Base-by-base conservation (phyloP, 306 rosid species). In the Clitoria ternatea region DNA sequence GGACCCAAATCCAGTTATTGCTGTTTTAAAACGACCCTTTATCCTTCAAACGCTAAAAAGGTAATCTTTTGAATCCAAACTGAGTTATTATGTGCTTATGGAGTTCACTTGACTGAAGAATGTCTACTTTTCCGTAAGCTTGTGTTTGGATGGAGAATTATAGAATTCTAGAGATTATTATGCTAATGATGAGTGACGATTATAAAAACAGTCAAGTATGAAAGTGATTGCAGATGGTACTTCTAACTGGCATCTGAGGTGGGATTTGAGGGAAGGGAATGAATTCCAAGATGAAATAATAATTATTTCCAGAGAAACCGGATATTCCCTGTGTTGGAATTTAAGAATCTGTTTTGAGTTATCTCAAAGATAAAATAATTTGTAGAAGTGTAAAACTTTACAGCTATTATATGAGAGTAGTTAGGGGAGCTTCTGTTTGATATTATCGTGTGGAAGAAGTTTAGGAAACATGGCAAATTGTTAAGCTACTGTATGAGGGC, bases 1-100 rank as follows among this genome's bases (percentile, higher is more conserved):
- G 74, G 73, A 72, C 78, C 76, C 87, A 5, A 71, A 72, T 79
- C 76, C 87, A 5, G 19, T 73, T 71, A 59, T 70, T 73, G 77
- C 84, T 52, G 50, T 55, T 75, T 64, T 62, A 32, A 35, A 68
- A 20, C 4, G 71, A 4, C 62, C 75, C 61, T 77, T 77, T 5
- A 15, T 62, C 9, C 32, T 49, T 61, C 65, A 36, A 15, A 26
- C 62, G 4, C 75, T 88, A 23, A 67, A 36, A 73, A 84, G 96
- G 97, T 91, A 59, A 45, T 60, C 11, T 13, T 69, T 79, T 77
- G 2, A 14, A 47, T 37, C 37, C 26, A 55, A 2, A 14, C 50
- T 73, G 56, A 29, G 13, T 44, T 63, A 6, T 12, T 10, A 14
- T 47, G 10, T 60, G 66, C 26, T 37, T 61, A 7, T 67, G 9